Percentiles rank a stretch among this genome's conserved stretches.
Conservation (phyloP, 2,329 filamentous ascomycete species). For the Nigrospora sphaerica region DNA sequence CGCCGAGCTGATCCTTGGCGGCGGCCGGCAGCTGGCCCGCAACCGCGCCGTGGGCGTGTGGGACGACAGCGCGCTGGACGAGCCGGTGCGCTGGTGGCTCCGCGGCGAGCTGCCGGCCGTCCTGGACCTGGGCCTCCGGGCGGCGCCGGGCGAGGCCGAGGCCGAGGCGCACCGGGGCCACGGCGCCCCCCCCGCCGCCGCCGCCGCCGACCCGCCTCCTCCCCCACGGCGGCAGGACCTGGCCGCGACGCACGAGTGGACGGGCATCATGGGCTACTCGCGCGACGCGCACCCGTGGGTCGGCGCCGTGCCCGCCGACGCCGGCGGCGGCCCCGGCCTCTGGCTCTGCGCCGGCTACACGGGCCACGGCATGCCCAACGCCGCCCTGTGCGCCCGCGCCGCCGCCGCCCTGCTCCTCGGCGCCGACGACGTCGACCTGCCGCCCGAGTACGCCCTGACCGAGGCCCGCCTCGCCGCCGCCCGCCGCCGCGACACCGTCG, state of each 20-base stretch:
- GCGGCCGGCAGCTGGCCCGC: slow-evolving; percentile 52
- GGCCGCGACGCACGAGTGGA: slow-evolving; percentile 59
- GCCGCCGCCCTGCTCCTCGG: slow-evolving; percentile 51
- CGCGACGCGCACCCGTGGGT: slow-evolving; percentile 65
- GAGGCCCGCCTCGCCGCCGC: slow-evolving; percentile 21
- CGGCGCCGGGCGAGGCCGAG: slow-evolving; percentile 1
- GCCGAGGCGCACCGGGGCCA: not conserved
- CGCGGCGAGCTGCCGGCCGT: slow-evolving; percentile 32
- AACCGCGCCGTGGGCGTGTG: slow-evolving; percentile 49
- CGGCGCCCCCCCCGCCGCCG: not conserved
- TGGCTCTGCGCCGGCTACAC: slow-evolving; percentile 63
- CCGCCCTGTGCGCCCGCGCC: slow-evolving; percentile 58
- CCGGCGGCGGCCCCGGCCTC: slow-evolving; percentile 47
- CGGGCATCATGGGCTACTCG: slow-evolving; percentile 73
- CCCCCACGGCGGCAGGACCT: slow-evolving; percentile 32
- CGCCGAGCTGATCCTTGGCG: slow-evolving; percentile 63
- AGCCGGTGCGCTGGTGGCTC: slow-evolving; percentile 48
- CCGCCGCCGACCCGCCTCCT: not conserved
- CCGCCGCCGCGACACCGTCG: slow-evolving; percentile 6
- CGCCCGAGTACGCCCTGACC: slow-evolving; percentile 31
- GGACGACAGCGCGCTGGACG: slow-evolving; percentile 52
- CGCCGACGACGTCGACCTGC: slow-evolving; percentile 33
- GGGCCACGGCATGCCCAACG: slow-evolving; percentile 72
- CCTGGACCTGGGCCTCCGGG: slow-evolving; percentile 29
- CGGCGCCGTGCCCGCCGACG: slow-evolving; percentile 49